Evolutionary conservation across 208 protist species (phyloP).

Genomic region (Entamoeba invadens): DNA sequence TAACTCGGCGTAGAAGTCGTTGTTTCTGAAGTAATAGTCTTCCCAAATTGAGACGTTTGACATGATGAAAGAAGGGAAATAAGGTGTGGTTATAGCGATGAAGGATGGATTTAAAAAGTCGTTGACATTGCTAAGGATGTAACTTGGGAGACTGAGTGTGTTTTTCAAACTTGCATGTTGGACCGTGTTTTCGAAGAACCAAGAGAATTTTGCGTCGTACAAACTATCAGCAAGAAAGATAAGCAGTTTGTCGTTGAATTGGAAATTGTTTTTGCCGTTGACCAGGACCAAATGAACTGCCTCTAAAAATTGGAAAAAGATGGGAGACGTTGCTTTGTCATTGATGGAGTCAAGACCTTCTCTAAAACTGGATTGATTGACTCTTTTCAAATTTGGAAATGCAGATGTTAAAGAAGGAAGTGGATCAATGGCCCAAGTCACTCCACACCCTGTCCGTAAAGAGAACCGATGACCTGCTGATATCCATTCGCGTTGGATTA

Average conservation of each 20-base stretch:
- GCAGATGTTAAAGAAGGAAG: not conserved
- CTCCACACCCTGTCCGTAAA: slow-evolving; percentile 24
- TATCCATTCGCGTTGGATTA: slow-evolving; percentile 82
- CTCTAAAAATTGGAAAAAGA: not conserved
- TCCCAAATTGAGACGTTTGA: not conserved
- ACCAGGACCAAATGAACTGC: not conserved
- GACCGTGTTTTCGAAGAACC: not conserved
- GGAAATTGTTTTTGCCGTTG: not conserved
- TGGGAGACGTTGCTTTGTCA: not conserved
- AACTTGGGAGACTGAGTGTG: not conserved
- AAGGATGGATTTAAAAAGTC: not conserved
- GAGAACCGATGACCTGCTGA: slow-evolving; percentile 68
- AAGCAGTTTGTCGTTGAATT: not conserved
- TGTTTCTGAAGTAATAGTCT: not conserved
- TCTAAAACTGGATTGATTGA: not conserved
- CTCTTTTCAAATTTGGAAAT: not conserved
- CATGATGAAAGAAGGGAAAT: not conserved
- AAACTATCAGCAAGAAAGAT: not conserved
- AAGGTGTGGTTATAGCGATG: not conserved
- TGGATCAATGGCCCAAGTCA: not conserved
- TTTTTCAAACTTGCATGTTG: not conserved
- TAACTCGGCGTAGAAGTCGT: too few species aligned
- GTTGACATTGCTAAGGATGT: not conserved
- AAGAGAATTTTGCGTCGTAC: not conserved
- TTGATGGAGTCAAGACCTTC: not conserved